A percentile compares a stretch with the other conserved stretches of the same genome.
Conservation (phyloP, 306 rosid genomes). For the Corylus avellana region DNA sequence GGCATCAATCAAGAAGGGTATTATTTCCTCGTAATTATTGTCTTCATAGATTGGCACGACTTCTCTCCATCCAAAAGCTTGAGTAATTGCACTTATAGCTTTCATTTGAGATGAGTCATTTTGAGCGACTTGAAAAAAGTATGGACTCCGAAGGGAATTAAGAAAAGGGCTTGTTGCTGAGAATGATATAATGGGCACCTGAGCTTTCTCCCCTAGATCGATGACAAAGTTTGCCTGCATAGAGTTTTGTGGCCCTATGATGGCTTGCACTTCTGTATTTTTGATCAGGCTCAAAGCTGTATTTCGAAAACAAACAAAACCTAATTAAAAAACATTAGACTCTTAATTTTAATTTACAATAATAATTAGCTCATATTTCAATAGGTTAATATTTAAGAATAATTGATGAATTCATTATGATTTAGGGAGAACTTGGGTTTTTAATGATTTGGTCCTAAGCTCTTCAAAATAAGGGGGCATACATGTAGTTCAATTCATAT, state of each 20-base stretch:
- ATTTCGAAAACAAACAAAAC: too few relatives aligned
- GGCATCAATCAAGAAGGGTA: conserved; percentile 28
- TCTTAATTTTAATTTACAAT: too few relatives aligned
- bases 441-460: too few relatives aligned
- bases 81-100: conserved; percentile 26
- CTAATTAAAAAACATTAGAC: too few relatives aligned
- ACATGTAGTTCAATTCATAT: too few relatives aligned
- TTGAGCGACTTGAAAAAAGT: conserved; percentile 31
- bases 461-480: too few relatives aligned
- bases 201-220: conserved; percentile 29
- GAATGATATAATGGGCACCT: conserved; percentile 42
- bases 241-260: conserved; percentile 40
- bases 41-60: conserved; percentile 35
- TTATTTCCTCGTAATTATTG: conserved; percentile 18
- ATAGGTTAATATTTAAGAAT: too few relatives aligned
- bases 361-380: too few relatives aligned
- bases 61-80: conserved; percentile 38
- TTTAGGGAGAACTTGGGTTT: too few relatives aligned
- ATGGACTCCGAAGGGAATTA: conserved; percentile 16
- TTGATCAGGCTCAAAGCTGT: too few relatives aligned
- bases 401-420: too few relatives aligned
- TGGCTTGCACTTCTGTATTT: conserved; percentile 32
- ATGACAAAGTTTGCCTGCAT: conserved; percentile 35
- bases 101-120: conserved; percentile 34
- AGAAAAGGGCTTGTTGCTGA: conserved; percentile 41